Percentiles rank a stretch among this genome's conserved stretches.
phyloP scores from a whole-genome alignment of 306 rosid species.

The Rubus idaeus region DNA sequence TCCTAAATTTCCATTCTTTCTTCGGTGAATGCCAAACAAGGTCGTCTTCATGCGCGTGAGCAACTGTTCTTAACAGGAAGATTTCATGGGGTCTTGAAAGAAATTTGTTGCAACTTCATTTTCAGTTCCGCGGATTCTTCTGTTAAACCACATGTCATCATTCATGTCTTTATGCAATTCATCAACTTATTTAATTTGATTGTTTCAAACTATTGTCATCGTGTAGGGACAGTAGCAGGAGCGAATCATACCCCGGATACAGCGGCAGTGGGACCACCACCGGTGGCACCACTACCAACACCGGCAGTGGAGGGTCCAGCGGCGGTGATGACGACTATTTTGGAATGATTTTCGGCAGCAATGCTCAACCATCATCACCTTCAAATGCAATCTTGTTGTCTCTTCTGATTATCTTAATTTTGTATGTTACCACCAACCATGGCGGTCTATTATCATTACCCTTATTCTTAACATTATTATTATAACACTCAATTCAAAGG shows the following conservation, averaged over 20 bases:
- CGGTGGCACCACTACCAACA: conserved; percentile 43
- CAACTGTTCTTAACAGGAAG: not conserved
- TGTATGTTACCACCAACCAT: conserved; percentile 47
- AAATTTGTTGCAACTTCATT: not conserved
- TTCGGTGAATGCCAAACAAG: not conserved
- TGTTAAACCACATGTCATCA: not conserved
- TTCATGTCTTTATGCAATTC: not conserved
- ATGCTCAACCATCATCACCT: conserved; percentile 38
- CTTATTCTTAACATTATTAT: conserved; percentile 29
- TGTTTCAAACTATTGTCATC: conserved; percentile 27
- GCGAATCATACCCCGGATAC: conserved; percentile 32
- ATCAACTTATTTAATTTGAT: not conserved
- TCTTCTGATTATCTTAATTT: conserved; percentile 47
- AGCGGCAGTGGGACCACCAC: conserved; percentile 52
- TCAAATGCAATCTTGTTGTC: conserved; percentile 46
- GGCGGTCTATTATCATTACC: conserved; percentile 36
- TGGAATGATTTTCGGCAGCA: conserved; percentile 73
- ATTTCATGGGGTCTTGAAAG: not conserved
- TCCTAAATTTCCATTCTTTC: not conserved
- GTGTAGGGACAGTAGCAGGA: conserved; percentile 59
- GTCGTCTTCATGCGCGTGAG: not conserved
- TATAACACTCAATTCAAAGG: conserved; percentile 22
- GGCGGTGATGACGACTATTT: conserved; percentile 60
- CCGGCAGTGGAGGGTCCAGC: conserved; percentile 39
- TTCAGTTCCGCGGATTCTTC: not conserved